Evolutionary conservation across 306 rosid species (phyloP), one percentile per base, ranked within the genome.

Genomic region (Gillenia trifoliata): DNA sequence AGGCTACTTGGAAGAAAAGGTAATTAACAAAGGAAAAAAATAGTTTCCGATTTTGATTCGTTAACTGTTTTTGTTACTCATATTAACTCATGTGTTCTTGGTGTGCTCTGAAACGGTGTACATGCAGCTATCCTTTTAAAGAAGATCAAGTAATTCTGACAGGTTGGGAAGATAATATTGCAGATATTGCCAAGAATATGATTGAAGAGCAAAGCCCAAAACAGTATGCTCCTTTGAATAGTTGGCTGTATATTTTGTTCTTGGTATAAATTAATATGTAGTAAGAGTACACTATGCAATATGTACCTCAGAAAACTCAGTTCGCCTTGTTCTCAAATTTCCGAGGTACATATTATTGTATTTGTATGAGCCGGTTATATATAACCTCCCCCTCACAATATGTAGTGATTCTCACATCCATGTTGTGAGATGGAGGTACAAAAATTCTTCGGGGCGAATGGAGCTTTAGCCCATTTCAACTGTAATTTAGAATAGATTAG

Each of bases 161-260:
- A 16, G 98, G 97, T 11, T 93, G 98, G 98, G 96, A 93, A 75
- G 86, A 91, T 23, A 90, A 88, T 34, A 86, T 93, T 72, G 78
- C 85, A 56, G 79, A 83, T 75, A 86, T 93, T 78, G 96, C 97
- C 55, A 83, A 84, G 82, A 74, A 74, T 28, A 81, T 89, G 77
- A 66, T 82, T 30, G 79, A 85, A 41, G 96, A 93, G 77, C 93
- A 91, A 82, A 89, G 92, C 89, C 89, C 97, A 7, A 89, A 81
- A 87, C 96, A 86, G 97, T 91, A 83, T 81, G 92, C 64, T 66
- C 75, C 8, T 10, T 10, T 25, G 12, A 57, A 36, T 17, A 4
- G 54, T 31, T 29, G 69, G 4, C 31, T 8, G 5, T 31, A 19
- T 11, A 20, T 49, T 30, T 31, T 25, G 49, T 22, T 29, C 1